Base-by-base conservation (phyloP, 1,139 yeast species). In the Suhomyces atakaporum region DNA sequence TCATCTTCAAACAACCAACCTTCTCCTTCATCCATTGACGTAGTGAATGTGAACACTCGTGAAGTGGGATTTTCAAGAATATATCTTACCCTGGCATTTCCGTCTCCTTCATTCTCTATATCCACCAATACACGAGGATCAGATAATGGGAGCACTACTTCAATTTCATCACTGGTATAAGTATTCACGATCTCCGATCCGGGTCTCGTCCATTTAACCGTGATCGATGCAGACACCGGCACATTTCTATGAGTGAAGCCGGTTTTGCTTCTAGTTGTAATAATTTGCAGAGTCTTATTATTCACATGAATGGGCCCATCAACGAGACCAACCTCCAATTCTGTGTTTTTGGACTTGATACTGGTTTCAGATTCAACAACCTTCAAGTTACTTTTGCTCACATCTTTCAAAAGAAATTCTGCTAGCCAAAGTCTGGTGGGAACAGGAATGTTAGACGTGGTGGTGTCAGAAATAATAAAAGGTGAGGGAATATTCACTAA, bases 1-100 rank as follows among this genome's bases (percentile, higher is more conserved):
- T 45, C 51, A 23, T 56, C 59, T 7, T 53, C 56, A 38, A 68
- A 60, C 13, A 42, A 40, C 74, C 74, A 69, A 11, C 38, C 40
- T 2, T 49, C 51, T 5, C 42, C 49, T 3, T 52, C 53, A 12
- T 47, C 46, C 30, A 75, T 47, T 13, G 69, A 60, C 0, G 83
- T 71, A 6, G 84, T 68, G 53, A 84, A 86, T 3, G 79, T 77
- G 45, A 86, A 78, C 2, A 81, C 71, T 37, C 83, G 67, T 3
- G 83, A 73, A 0, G 94, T 83, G 7, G 94, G 89, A 50, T 86
- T 86, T 53, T 86, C 95, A 33, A 86, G 53, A 35, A 73, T 69
- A 51, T 78, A 85, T 55, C 63, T 26, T 80, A 58, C 23, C 54
- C 56, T 23, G 63, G 47, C 10, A 41, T 47, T 10, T 46, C 48